These are phyloP conservation scores for Metschnikowia cubensis DNA, from an alignment of 805 yeast genomes.

Conservation along the genomic window DNA sequence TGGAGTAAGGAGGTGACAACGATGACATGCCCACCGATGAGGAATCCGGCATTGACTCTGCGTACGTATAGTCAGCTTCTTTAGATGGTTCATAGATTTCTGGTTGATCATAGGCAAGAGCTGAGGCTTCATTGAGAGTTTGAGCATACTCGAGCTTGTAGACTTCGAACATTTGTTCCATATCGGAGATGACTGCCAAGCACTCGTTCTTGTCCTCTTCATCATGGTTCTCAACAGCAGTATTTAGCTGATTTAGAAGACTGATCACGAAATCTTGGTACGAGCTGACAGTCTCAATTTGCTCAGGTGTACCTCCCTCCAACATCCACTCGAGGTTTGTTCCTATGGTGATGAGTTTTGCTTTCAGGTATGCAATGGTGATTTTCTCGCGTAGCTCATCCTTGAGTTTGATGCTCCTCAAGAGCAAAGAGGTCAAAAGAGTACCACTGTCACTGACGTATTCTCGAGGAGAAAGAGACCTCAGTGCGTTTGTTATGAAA, in stretches of 20 bases:
- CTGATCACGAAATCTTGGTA: conserved; percentile 59
- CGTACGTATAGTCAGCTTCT: conserved; percentile 16
- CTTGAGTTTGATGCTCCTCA: conserved; percentile 47
- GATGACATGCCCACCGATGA: conserved; percentile 21
- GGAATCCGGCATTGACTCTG: conserved; percentile 28
- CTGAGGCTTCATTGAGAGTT: conserved; percentile 13
- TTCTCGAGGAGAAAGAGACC: conserved; percentile 41
- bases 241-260: conserved; percentile 53
- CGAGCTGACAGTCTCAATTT: conserved; percentile 30
- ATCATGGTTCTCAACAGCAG: conserved; percentile 51
- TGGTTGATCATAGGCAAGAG: neutral
- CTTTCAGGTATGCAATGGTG: conserved; percentile 58
- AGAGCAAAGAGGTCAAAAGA: conserved; percentile 40
- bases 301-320: conserved; percentile 33
- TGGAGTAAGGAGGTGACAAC: conserved; percentile 19
- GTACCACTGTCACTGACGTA: conserved; percentile 53
- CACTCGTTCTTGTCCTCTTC: conserved; percentile 61
- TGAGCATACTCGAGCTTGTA: conserved; percentile 34
- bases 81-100: neutral
- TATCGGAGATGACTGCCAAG: conserved; percentile 60
- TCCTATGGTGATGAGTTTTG: conserved; percentile 63
- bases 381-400: conserved; percentile 49
- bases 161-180: conserved; percentile 69
- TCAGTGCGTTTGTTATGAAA: conserved; percentile 41
- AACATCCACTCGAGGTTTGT: conserved; percentile 51